These are phyloP conservation scores for Orychophragmus violaceus DNA, from an alignment of 345 rosid genomes.

Conservation along the genomic window DNA sequence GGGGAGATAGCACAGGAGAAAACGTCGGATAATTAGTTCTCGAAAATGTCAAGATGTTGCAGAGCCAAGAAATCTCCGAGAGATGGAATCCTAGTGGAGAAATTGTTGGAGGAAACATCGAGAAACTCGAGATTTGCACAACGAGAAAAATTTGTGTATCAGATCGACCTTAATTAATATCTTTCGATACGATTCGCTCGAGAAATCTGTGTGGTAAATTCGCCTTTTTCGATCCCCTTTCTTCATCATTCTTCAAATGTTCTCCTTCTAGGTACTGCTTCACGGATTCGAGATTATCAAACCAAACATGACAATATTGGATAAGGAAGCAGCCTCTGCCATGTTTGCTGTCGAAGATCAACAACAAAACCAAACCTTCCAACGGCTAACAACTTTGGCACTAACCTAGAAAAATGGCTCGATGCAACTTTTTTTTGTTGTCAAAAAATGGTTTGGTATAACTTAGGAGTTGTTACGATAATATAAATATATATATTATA, in stretches of 20 bases:
- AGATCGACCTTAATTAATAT: too few species aligned
- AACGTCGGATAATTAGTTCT: constrained; percentile 57
- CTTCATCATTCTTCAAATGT: too few species aligned
- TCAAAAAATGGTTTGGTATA: too few species aligned
- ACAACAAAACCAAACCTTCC: constrained; percentile 86
- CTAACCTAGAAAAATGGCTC: neutral
- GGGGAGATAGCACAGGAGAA: constrained; percentile 44
- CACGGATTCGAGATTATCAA: too few species aligned
- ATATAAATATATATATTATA: too few species aligned
- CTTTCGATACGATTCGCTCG: too few species aligned
- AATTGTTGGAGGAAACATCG: constrained; percentile 71
- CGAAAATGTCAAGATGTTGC: constrained; percentile 66
- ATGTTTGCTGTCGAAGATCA: constrained; percentile 90
- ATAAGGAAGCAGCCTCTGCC: constrained; percentile 81
- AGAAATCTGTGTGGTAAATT: too few species aligned
- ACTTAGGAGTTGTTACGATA: too few species aligned
- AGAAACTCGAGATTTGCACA: constrained; percentile 51
- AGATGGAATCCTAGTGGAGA: constrained; percentile 42
- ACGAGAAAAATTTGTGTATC: too few species aligned
- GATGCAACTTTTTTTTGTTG: neutral
- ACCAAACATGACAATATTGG: constrained; percentile 62
- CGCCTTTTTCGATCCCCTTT: too few species aligned
- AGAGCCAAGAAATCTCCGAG: constrained; percentile 57
- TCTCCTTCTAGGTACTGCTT: too few species aligned
- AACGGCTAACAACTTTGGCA: constrained; percentile 87